Percentiles rank a stretch among this genome's conserved stretches.
Evolutionary conservation across 2,329 filamentous ascomycete species (phyloP).

Genomic region (Ophiocordyceps australis): DNA sequence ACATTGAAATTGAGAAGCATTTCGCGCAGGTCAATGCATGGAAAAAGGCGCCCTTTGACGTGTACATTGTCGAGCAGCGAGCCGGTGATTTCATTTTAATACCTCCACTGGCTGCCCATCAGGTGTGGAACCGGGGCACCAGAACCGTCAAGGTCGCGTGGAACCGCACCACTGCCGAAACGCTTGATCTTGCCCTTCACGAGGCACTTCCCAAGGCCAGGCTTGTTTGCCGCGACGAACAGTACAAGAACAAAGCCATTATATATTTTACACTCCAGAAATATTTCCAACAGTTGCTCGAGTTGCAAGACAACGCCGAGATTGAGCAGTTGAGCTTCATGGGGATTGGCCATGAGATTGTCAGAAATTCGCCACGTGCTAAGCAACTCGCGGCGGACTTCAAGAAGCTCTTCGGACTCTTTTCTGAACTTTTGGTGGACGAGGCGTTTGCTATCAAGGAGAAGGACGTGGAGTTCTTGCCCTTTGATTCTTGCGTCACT

Average conservation of each 20-base stretch:
- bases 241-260: conserved; percentile 98
- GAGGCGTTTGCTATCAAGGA: conserved; percentile 70
- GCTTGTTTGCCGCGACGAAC: conserved; percentile 88
- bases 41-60: conserved; percentile 85
- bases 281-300: conserved; percentile 45
- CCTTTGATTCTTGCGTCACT: conserved; percentile 80
- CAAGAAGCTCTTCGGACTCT: conserved; percentile 59
- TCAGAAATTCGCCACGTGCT: conserved; percentile 25
- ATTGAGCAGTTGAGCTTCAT: conserved; percentile 25
- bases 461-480: conserved; percentile 53
- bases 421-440: conserved; percentile 60
- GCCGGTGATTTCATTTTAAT: conserved; percentile 87
- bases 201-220: conserved; percentile 81
- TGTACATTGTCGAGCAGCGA: conserved; percentile 82
- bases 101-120: conserved; percentile 82
- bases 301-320: conserved; percentile 30
- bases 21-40: conserved; percentile 92
- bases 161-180: conserved; percentile 90
- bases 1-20: conserved; percentile 92
- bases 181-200: conserved; percentile 65
- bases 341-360: conserved; percentile 26
- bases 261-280: conserved; percentile 74
- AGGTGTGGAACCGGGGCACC: conserved; percentile 95
- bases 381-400: conserved; percentile 71
- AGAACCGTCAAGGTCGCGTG: conserved; percentile 95